Conservation (phyloP, 1,284 basidiomycete genomes). For the Afroboletus lepidellus region DNA sequence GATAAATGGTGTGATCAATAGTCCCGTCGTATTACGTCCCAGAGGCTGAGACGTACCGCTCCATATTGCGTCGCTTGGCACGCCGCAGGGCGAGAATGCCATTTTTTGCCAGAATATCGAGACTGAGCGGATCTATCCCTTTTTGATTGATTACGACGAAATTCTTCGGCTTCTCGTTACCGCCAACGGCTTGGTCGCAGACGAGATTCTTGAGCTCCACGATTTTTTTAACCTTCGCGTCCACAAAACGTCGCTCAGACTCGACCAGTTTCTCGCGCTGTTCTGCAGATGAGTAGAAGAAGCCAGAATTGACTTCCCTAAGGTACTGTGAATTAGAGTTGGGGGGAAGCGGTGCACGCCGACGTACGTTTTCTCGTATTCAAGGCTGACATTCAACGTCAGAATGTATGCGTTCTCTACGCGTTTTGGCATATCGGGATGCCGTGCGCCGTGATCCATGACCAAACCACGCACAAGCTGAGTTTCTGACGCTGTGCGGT, state of each 20-base stretch:
- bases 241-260: constrained; percentile 92
- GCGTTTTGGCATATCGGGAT: constrained; percentile 99
- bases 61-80: constrained; percentile 98
- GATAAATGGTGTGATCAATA: constrained; percentile 18
- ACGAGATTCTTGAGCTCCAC: constrained; percentile 96
- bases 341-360: constrained; percentile 12
- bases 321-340: constrained; percentile 24
- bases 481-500: constrained; percentile 97
- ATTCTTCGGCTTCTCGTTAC: constrained; percentile 76
- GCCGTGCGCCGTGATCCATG: constrained; percentile 92
- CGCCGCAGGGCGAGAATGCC: constrained; percentile 93
- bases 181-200: constrained; percentile 87
- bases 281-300: constrained; percentile 99
- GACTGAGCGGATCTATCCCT: constrained; percentile 96
- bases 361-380: constrained; percentile 98
- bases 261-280: constrained; percentile 99
- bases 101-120: constrained; percentile 96
- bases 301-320: constrained; percentile 98
- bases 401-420: constrained; percentile 96
- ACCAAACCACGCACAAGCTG: constrained; percentile 94
- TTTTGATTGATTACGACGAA: constrained; percentile 99
- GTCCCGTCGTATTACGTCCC: constrained; percentile 28
- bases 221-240: constrained; percentile 95
- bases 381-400: constrained; percentile 95
- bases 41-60: constrained; percentile 55